Percentiles rank a stretch among this genome's conserved stretches.
These are phyloP conservation scores for Bipolaris cookei DNA, from an alignment of 2,329 filamentous ascomycete species.

Conservation along the genomic window DNA sequence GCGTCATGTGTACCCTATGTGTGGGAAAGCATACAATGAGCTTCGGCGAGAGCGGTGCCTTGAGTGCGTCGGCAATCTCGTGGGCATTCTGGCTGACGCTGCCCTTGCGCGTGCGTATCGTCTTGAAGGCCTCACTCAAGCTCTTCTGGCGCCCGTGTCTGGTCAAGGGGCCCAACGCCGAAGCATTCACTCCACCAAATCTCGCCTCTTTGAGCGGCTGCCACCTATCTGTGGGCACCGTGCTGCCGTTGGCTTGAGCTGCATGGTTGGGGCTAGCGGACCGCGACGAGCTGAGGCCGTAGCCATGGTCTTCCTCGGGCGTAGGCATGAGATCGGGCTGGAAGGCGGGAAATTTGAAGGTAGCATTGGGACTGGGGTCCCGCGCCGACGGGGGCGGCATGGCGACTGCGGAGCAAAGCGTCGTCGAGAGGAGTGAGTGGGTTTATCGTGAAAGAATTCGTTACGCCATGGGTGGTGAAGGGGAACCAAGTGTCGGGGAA, in stretches of 20 bases:
- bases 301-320: constrained; percentile 44
- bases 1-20: constrained; percentile 9
- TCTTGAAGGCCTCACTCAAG: constrained; percentile 84
- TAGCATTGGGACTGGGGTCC: constrained; percentile 43
- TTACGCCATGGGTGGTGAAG: constrained; percentile 41
- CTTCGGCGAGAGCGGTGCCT: constrained; percentile 85
- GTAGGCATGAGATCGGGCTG: constrained; percentile 51
- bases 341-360: constrained; percentile 56
- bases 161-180: constrained; percentile 32
- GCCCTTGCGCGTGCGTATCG: constrained; percentile 77
- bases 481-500: constrained; percentile 1
- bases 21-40: constrained; percentile 70
- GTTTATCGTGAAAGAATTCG: constrained; percentile 22
- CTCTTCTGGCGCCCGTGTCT: constrained; percentile 80
- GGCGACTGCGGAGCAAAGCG: constrained; percentile 24
- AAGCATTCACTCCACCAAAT: constrained; percentile 52
- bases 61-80: constrained; percentile 88
- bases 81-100: constrained; percentile 93
- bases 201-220: constrained; percentile 63
- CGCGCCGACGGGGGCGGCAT: constrained; percentile 41
- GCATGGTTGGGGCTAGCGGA: constrained; percentile 39
- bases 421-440: constrained; percentile 5
- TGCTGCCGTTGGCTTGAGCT: constrained; percentile 33
- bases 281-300: constrained; percentile 43
- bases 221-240: constrained; percentile 62